Conservation (phyloP, 1,139 yeast genomes). For the Taphrina deformans region DNA sequence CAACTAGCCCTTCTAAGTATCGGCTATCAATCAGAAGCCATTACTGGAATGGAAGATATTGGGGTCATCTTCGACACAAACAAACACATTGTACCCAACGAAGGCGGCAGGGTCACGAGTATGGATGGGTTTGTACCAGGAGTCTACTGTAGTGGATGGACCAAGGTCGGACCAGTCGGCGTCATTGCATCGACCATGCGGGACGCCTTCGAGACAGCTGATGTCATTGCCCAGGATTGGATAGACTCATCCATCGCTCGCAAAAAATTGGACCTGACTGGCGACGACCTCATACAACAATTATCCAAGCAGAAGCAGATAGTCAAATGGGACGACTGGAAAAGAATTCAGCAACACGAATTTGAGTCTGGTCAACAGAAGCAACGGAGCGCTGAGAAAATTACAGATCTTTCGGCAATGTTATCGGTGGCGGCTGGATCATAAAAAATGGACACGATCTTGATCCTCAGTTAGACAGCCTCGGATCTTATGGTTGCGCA, state of each 20-base stretch:
- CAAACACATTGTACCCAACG: conserved; percentile 51
- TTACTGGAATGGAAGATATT: conserved; percentile 55
- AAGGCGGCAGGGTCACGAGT: conserved; percentile 59
- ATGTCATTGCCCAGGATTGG: conserved; percentile 60
- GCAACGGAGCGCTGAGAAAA: conserved; percentile 63
- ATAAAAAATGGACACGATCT: too few species aligned
- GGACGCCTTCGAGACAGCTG: conserved; percentile 77
- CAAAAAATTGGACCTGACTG: conserved; percentile 37
- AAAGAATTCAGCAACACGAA: conserved; percentile 58
- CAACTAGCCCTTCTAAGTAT: conserved; percentile 80
- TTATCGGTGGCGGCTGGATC: conserved; percentile 44
- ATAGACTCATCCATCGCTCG: conserved; percentile 38
- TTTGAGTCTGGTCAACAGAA: conserved; percentile 50
- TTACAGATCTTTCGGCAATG: conserved; percentile 54
- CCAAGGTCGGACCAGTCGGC: conserved; percentile 82
- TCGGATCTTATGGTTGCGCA: too few species aligned
- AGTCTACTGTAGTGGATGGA: conserved; percentile 89
- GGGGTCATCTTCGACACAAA: conserved; percentile 58
- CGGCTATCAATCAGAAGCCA: conserved; percentile 74
- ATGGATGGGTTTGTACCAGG: conserved; percentile 49
- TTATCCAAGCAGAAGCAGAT: conserved; percentile 24
- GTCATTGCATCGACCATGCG: conserved; percentile 90
- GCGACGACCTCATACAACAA: conserved; percentile 34
- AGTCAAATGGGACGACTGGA: conserved; percentile 73
- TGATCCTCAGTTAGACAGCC: too few species aligned